Conservation (phyloP, 2,329 filamentous ascomycete species). For the Diaporthe citrichinensis region DNA sequence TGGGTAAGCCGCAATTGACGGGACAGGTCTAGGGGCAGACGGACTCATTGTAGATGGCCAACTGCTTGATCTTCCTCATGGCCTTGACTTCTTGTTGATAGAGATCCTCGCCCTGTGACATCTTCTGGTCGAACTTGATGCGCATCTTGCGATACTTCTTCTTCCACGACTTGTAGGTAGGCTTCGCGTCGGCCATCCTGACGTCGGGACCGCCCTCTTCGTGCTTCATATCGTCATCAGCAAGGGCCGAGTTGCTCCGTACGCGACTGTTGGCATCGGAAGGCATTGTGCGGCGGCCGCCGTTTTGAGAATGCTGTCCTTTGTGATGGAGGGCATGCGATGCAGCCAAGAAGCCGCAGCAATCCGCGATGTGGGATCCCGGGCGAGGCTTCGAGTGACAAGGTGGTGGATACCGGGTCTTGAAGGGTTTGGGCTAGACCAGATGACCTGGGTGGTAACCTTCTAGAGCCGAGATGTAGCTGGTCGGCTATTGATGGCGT, state of each 20-base stretch:
- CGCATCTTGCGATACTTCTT: slow-evolving; percentile 98
- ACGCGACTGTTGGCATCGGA: slow-evolving; percentile 9
- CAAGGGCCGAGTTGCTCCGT: slow-evolving; percentile 25
- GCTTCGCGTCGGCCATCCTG: slow-evolving; percentile 59
- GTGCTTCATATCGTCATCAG: slow-evolving; percentile 53
- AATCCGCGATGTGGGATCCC: slow-evolving; percentile 14
- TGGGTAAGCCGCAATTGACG: slow-evolving; percentile 38
- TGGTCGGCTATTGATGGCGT: not conserved
- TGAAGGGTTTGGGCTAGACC: not conserved
- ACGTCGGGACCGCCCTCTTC: slow-evolving; percentile 56
- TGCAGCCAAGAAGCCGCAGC: slow-evolving; percentile 13
- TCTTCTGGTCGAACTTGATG: slow-evolving; percentile 81
- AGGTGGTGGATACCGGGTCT: not conserved
- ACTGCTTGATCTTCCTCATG: slow-evolving; percentile 82
- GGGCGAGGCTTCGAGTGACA: not conserved
- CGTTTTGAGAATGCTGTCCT: slow-evolving; percentile 32
- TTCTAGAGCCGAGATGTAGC: not conserved
- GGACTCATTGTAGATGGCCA: slow-evolving; percentile 95
- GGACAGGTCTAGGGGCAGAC: slow-evolving; percentile 49
- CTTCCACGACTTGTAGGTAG: slow-evolving; percentile 79
- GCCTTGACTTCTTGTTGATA: slow-evolving; percentile 87
- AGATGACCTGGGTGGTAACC: not conserved
- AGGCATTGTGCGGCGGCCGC: slow-evolving; percentile 22
- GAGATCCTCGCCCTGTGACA: slow-evolving; percentile 85
- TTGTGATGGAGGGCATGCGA: slow-evolving; percentile 33